Base-by-base conservation (phyloP, 257 asterid species). In the Buddleja alternifolia region DNA sequence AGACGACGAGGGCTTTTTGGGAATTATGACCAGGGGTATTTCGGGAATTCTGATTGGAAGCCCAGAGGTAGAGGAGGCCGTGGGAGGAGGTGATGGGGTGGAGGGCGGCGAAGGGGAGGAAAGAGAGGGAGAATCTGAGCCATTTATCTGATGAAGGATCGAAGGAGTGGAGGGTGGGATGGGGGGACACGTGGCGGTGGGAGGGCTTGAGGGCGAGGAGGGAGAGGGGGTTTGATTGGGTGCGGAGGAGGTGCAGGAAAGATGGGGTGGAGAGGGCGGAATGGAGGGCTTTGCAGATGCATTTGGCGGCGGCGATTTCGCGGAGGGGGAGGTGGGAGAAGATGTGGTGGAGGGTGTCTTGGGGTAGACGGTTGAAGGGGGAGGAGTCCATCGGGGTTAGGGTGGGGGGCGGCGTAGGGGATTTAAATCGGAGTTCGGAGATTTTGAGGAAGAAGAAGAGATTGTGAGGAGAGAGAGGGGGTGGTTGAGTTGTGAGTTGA, bases 31-130 rank as follows among this genome's bases (percentile, higher is more conserved):
- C 7, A 21, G 68, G 36, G 79, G 67, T 2, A 34, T 65, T 69
- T 4, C 60, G 55, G 39, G 79, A 48, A 7, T 45, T 53, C 17
- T 60, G 75, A 29, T 15, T 4, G 5, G 82, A 80, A 10, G 93
- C 98, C 98, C 97, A 93, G 50, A 93, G 92, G 73, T 88, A 93
- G 69, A 93, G 89, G 0, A 93, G 86, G 32, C 98, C 98, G 6
- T 76, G 67, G 42, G 94, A 84, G 66, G 97, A 85, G 62, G 95
- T 87, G 76, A 93, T 85, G 40, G 98, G 98, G 82, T 83, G 92
- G 63, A 86, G 91, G 50, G 89, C 81, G 14, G 92, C 76, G 75
- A 83, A 93, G 16, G 98, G 97, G 69, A 93, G 89, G 74, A 93
- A 93, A 6, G 87, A 77, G 60, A 93, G 95, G 73, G 96, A 87